Percentiles rank a stretch among this genome's conserved stretches.
phyloP scores from a whole-genome alignment of 2,329 filamentous ascomycete genomes.

The Trichoderma koningii region DNA sequence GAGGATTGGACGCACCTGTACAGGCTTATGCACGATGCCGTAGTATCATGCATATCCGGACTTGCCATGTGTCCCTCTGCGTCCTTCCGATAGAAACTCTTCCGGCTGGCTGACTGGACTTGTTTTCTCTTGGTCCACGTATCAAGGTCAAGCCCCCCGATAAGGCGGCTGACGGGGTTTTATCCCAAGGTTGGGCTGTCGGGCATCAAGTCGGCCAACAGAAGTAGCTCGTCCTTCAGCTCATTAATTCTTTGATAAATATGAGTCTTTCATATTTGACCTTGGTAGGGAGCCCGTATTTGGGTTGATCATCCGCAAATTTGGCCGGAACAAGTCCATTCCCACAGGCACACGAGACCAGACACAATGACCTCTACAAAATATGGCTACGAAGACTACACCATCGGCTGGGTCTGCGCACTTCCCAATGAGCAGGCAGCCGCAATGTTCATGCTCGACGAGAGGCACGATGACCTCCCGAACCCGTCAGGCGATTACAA shows the following conservation, averaged over 20 bases:
- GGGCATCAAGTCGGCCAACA: background rate
- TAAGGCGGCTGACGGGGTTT: too few species aligned
- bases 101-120: background rate
- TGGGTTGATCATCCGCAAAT: background rate
- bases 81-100: background rate
- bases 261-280: too few species aligned
- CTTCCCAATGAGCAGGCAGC: conserved; percentile 32
- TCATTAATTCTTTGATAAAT: background rate
- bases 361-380: background rate
- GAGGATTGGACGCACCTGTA: background rate
- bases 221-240: background rate
- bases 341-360: too few species aligned
- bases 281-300: background rate
- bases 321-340: background rate
- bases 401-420: conserved; percentile 35
- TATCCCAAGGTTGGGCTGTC: background rate
- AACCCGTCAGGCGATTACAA: conserved; percentile 26
- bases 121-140: conserved; percentile 16
- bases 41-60: background rate
- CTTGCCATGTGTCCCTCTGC: background rate
- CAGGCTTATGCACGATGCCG: background rate
- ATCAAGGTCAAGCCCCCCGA: background rate
- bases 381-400: conserved; percentile 29
- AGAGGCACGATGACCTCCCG: conserved; percentile 24
- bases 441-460: conserved; percentile 31